Evolutionary conservation across 176 grass and related monocot genomes (phyloP).

Genomic region (Aechmea fasciata): DNA sequence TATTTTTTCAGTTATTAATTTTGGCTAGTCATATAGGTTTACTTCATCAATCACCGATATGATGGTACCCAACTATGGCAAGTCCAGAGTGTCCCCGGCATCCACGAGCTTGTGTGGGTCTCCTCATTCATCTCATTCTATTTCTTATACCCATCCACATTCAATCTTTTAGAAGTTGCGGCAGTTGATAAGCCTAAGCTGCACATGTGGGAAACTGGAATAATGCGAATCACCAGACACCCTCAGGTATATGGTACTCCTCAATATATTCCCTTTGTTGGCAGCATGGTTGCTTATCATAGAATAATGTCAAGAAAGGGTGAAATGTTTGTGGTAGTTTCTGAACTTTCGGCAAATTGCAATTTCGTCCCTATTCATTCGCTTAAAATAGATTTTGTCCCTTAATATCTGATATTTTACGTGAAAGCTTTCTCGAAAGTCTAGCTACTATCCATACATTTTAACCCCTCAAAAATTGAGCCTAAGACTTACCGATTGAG

Average conservation of each 20-base stretch:
- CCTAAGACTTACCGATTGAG: neutral
- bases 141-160: slow-evolving; percentile 90
- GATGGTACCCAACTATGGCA: slow-evolving; percentile 85
- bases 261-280: neutral
- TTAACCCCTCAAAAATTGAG: neutral
- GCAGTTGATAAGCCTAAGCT: slow-evolving; percentile 93
- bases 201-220: slow-evolving; percentile 96
- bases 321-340: too few relatives aligned
- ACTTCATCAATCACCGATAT: slow-evolving; percentile 93
- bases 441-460: too few relatives aligned
- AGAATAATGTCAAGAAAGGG: too few relatives aligned
- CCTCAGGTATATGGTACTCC: slow-evolving; percentile 46
- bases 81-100: slow-evolving; percentile 46
- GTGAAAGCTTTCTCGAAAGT: too few relatives aligned
- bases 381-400: too few relatives aligned
- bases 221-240: slow-evolving; percentile 94
- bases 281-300: neutral
- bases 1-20: neutral
- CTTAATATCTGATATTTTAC: too few relatives aligned
- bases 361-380: too few relatives aligned
- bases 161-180: slow-evolving; percentile 94
- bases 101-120: slow-evolving; percentile 84
- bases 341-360: too few relatives aligned
- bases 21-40: slow-evolving; percentile 45
- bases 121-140: slow-evolving; percentile 76